Percentiles rank a stretch among this genome's conserved stretches.
phyloP scores from a whole-genome alignment of 345 rosid species.

The Euphorbia peplus region DNA sequence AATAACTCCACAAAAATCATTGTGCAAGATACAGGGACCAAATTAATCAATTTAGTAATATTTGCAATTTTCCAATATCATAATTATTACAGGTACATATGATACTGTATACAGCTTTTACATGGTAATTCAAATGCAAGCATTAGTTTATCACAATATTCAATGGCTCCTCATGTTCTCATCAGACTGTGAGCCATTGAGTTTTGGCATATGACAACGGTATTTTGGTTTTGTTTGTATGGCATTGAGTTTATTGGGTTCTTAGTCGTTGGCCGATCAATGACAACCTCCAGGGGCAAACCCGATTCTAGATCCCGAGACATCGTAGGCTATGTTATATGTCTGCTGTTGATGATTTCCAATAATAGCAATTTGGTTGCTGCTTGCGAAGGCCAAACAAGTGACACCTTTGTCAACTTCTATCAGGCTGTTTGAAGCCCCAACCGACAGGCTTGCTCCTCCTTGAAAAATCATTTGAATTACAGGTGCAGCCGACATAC shows the following conservation, averaged over 20 bases:
- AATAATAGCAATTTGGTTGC: conserved; percentile 27
- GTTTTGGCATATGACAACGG: background rate
- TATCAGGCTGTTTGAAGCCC: conserved; percentile 28
- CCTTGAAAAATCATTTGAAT: conserved; percentile 37
- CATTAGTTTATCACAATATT: background rate
- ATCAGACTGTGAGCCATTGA: background rate
- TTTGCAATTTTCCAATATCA: background rate
- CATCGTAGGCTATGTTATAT: conserved; percentile 36
- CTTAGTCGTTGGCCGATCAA: conserved; percentile 6
- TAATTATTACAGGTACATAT: background rate
- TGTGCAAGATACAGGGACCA: too few species aligned
- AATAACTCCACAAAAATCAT: too few species aligned
- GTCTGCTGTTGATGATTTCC: conserved; percentile 49
- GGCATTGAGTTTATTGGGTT: background rate
- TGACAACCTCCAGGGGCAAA: conserved; percentile 42
- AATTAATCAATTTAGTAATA: background rate
- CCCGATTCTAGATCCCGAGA: conserved; percentile 37
- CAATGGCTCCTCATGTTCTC: too few species aligned
- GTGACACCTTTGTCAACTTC: conserved; percentile 29
- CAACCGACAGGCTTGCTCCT: conserved; percentile 35
- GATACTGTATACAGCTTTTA: background rate
- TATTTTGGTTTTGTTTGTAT: background rate
- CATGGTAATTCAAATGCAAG: background rate
- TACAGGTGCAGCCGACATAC: conserved; percentile 30
- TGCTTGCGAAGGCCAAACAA: conserved; percentile 40